phyloP scores from a whole-genome alignment of 208 protist genomes.

The Leishmania tarentolae region DNA sequence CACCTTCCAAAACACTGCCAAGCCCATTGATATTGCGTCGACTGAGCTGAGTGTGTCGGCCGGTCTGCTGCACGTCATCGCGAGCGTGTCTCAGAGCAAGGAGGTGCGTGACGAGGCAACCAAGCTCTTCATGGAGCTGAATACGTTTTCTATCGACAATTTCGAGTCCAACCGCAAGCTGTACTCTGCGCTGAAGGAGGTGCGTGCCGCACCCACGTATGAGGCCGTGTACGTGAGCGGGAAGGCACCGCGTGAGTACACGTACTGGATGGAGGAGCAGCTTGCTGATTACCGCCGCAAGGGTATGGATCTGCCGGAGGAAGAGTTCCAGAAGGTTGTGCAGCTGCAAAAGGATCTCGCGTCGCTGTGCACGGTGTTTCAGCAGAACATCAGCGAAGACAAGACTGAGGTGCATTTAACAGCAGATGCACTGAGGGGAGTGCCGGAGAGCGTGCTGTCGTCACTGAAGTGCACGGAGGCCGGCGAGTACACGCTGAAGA shows the following conservation, averaged over 20 bases:
- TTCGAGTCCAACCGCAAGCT: constrained; percentile 69
- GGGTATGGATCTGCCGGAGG: constrained; percentile 74
- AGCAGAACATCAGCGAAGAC: constrained; percentile 83
- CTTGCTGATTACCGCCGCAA: constrained; percentile 63
- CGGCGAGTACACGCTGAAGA: constrained; percentile 60
- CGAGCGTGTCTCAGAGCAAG: constrained; percentile 54
- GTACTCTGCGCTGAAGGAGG: constrained; percentile 62
- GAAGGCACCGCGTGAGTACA: constrained; percentile 44
- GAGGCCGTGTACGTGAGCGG: constrained; percentile 40
- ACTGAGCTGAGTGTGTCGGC: constrained; percentile 58
- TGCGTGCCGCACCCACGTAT: constrained; percentile 38
- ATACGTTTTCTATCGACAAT: constrained; percentile 69
- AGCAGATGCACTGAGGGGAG: constrained; percentile 60
- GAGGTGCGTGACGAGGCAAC: constrained; percentile 69
- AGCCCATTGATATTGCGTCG: constrained; percentile 52
- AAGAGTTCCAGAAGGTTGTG: constrained; percentile 60
- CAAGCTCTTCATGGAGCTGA: constrained; percentile 61
- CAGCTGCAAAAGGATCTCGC: constrained; percentile 72
- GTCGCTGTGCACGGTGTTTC: constrained; percentile 67
- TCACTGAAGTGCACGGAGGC: constrained; percentile 38
- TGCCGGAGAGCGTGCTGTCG: constrained; percentile 56
- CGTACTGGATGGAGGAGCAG: constrained; percentile 74
- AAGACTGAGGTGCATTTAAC: constrained; percentile 56
- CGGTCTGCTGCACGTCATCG: constrained; percentile 68
- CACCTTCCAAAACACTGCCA: constrained; percentile 67